Evolutionary conservation across 2,329 filamentous ascomycete genomes (phyloP), one percentile per base, ranked within the genome.

Genomic region (Phaeophleospora eucalypticola): DNA sequence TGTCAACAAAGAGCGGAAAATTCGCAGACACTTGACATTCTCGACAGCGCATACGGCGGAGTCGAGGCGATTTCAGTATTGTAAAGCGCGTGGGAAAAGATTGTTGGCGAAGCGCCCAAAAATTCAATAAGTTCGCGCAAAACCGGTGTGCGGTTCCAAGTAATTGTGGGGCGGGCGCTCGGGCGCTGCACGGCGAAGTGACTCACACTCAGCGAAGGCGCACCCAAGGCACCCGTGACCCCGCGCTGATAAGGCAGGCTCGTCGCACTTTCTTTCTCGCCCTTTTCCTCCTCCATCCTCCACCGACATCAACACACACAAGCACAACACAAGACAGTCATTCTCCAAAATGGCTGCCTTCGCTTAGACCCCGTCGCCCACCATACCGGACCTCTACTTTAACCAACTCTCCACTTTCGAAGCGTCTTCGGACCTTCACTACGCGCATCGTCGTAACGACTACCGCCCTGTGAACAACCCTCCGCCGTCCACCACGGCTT

Each of bases 401-500:
- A 50, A 40, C 46, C 51, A 46, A 37, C 46, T 58, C 59, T 50
- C 52, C 52, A 55, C 40, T 61, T 55, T 52, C 54, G 52, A 54
- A 64, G 60, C 49, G 55, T 57, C 52, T 56, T 54, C 57, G 56
- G 60, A 59, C 56, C 56, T 52, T 56, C 68, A 70, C 49, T 45
- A 44, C 48, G 51, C 53, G 52, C 54, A 33, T 53, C 53, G 56
- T 61, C 59, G 46, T 53, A 43, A 47, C 45, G 61, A 63, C 62
- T 51, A 70, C 59, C 79, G 77, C 68, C 80, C 75, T 73, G 68
- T 71, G 65, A 79, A 76, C 81, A 83, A 84, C 80, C 80, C 78
- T 60, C 65, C 76, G 80, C 82, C 86, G 83, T 84, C 84, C 84
- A 89, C 78, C 79, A 89, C 86, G 86, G 85, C 86, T 87, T 80